phyloP scores from a whole-genome alignment of 192 early-diverging fungal species.

The Podila minutissima region DNA sequence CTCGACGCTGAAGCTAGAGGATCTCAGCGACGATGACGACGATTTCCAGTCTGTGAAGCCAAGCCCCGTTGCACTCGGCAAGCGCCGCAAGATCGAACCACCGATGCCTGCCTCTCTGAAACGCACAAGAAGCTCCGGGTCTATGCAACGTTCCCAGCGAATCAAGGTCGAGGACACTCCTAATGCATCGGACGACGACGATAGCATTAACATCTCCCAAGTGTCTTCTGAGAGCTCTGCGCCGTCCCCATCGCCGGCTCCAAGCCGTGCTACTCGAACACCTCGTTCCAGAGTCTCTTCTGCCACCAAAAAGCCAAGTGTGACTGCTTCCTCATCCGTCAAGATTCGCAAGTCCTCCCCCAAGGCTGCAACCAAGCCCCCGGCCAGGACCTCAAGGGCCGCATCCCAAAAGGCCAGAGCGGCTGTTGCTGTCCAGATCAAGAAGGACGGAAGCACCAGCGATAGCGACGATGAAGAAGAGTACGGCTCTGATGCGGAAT shows the following conservation, averaged over 20 bases:
- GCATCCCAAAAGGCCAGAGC: constrained; percentile 22
- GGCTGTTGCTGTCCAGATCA: constrained; percentile 15
- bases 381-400: constrained; percentile 3
- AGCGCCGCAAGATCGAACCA: constrained; percentile 25
- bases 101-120: constrained; percentile 7
- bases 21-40: constrained; percentile 2
- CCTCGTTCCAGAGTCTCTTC: background rate
- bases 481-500: constrained; percentile 6
- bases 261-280: background rate
- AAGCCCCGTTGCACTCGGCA: constrained; percentile 31
- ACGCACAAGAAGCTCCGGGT: constrained; percentile 21
- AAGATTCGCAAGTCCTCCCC: background rate
- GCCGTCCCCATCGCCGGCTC: background rate
- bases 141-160: background rate
- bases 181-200: constrained; percentile 2
- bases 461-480: constrained; percentile 15
- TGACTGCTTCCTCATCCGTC: background rate
- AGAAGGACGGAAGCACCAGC: background rate
- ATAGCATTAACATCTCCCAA: background rate
- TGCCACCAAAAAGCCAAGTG: background rate
- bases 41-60: constrained; percentile 6
- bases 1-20: constrained; percentile 15
- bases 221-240: background rate
- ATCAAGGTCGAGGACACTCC: constrained; percentile 10
- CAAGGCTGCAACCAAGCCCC: background rate